These are phyloP conservation scores for Oehlia diaphana DNA, from an alignment of 192 early-diverging fungal genomes.

Conservation along the genomic window DNA sequence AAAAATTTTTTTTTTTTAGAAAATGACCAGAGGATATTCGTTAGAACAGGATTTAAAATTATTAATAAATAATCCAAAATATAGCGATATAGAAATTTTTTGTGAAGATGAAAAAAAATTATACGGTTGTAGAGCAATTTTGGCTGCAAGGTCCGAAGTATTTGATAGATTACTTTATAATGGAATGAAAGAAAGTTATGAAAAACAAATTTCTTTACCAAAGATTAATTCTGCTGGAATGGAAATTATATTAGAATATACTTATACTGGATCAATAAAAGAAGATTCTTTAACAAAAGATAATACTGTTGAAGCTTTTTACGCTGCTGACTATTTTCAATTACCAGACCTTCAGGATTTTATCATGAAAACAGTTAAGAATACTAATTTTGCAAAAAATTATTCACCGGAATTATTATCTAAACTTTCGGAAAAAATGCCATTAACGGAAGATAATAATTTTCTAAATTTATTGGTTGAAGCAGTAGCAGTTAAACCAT, in stretches of 20 bases:
- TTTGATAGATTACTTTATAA: slow-evolving; percentile 13
- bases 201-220: slow-evolving; percentile 5
- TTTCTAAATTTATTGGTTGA: background rate
- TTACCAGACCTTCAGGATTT: slow-evolving; percentile 2
- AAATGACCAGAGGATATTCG: background rate
- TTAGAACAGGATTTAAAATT: background rate
- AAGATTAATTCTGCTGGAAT: slow-evolving; percentile 1
- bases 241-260: slow-evolving; percentile 19
- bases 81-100: slow-evolving; percentile 17
- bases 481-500: background rate
- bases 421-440: background rate
- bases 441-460: background rate
- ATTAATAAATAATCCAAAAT: background rate
- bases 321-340: slow-evolving; percentile 25
- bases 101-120: background rate
- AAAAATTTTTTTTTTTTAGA: too few species aligned
- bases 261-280: background rate
- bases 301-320: slow-evolving; percentile 13
- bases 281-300: slow-evolving; percentile 7
- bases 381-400: background rate
- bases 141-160: slow-evolving; percentile 19
- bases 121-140: background rate
- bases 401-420: background rate
- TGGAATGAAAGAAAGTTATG: slow-evolving; percentile 13
- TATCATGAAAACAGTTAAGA: background rate